Evolutionary conservation across 352 stramenopile species (phyloP).

Genomic region (Pythium scleroteichum): DNA sequence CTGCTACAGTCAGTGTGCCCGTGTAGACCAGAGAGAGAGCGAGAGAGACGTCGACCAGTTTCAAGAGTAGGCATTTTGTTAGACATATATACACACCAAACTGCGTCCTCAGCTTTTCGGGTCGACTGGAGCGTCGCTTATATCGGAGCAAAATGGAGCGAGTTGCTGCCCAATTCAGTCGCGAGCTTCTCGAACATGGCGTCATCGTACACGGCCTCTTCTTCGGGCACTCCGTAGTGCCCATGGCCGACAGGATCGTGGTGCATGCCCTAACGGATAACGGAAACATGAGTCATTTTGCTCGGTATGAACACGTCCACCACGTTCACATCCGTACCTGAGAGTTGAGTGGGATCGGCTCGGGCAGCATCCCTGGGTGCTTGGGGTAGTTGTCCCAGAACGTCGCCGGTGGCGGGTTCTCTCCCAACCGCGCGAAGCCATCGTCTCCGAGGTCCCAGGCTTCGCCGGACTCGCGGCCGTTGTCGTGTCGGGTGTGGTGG

Average conservation of each 20-base stretch:
- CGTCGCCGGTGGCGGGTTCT: conserved; percentile 42
- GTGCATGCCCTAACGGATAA: conserved; percentile 30
- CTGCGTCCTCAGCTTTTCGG: too few species aligned
- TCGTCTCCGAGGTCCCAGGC: conserved; percentile 33
- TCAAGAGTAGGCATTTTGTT: conserved; percentile 18
- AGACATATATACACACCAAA: conserved; percentile 23
- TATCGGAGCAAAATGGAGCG: conserved; percentile 44
- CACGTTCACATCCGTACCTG: conserved; percentile 22
- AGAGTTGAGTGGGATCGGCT: conserved; percentile 31
- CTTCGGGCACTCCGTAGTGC: conserved; percentile 28
- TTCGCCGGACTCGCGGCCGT: conserved; percentile 29
- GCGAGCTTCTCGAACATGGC: conserved; percentile 48
- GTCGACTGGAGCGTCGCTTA: conserved; percentile 17
- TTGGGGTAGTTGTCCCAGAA: conserved; percentile 53
- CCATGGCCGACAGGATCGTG: conserved; percentile 27
- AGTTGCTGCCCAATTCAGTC: conserved; percentile 39
- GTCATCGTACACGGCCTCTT: conserved; percentile 42
- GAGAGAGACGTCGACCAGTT: background rate
- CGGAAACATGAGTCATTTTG: too few species aligned
- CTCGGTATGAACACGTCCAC: too few species aligned
- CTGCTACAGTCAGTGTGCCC: background rate
- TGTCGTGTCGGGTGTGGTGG: conserved; percentile 25
- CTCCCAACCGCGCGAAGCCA: conserved; percentile 32
- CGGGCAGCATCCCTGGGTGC: conserved; percentile 27
- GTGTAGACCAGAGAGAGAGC: background rate